These are phyloP conservation scores for Suillus ampliporus DNA, from an alignment of 768 basidiomycete genomes.

Conservation along the genomic window DNA sequence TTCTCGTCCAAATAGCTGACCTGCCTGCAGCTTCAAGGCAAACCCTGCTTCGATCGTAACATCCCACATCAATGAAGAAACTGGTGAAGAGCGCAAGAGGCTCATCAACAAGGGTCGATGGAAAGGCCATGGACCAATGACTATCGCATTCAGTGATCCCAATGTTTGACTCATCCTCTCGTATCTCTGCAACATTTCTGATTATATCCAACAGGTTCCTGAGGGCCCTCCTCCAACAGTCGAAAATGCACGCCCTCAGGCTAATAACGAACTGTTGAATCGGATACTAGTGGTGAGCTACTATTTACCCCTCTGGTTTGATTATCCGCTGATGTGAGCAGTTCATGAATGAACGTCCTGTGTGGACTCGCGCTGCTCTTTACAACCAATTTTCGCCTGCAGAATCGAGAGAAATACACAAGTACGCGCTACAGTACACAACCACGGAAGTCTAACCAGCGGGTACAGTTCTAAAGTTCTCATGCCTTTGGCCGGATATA, in stretches of 20 bases:
- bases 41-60: conserved; percentile 77
- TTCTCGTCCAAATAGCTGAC: background rate
- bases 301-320: conserved; percentile 20
- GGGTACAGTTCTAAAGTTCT: conserved; percentile 74
- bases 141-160: conserved; percentile 69
- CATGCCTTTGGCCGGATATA: conserved; percentile 82
- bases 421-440: conserved; percentile 53
- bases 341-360: conserved; percentile 76
- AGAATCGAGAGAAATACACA: conserved; percentile 75
- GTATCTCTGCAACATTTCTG: conserved; percentile 4
- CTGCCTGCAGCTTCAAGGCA: conserved; percentile 65
- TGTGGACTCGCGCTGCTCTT: conserved; percentile 90
- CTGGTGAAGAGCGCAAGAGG: conserved; percentile 80
- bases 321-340: conserved; percentile 35
- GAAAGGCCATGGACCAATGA: conserved; percentile 80
- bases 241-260: conserved; percentile 59
- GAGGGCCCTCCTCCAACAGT: conserved; percentile 65
- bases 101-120: conserved; percentile 88
- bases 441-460: conserved; percentile 1
- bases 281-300: conserved; percentile 56
- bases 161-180: conserved; percentile 35
- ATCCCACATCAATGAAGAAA: conserved; percentile 70
- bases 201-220: conserved; percentile 55
- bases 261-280: conserved; percentile 58
- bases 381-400: conserved; percentile 77